phyloP scores from a whole-genome alignment of 768 basidiomycete genomes.

The Crucibulum laeve region DNA sequence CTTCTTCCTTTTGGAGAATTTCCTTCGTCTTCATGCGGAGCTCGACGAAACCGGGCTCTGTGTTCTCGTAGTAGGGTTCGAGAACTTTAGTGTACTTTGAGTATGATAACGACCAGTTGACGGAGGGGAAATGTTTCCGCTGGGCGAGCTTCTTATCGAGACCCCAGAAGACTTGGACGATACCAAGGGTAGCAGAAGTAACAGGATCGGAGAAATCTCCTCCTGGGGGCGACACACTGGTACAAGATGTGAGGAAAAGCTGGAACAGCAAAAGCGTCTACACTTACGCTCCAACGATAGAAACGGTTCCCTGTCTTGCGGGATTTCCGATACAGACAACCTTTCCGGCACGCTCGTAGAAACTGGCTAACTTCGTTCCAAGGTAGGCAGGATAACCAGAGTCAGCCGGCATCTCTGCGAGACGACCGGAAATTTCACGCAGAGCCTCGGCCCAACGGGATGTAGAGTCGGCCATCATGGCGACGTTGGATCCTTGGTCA shows the following conservation, averaged over 20 bases:
- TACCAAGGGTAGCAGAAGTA: slow-evolving; percentile 94
- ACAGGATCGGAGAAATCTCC: slow-evolving; percentile 99
- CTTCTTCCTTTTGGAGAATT: slow-evolving; percentile 97
- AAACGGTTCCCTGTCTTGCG: slow-evolving; percentile 84
- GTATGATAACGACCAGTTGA: slow-evolving; percentile 99
- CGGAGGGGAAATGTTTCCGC: slow-evolving; percentile 99
- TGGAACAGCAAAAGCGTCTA: background rate
- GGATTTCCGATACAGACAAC: slow-evolving; percentile 91
- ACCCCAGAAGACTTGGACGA: slow-evolving; percentile 99
- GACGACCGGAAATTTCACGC: slow-evolving; percentile 97
- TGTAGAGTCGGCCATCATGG: slow-evolving; percentile 99
- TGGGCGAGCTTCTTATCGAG: slow-evolving; percentile 99
- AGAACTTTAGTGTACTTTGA: slow-evolving; percentile 97
- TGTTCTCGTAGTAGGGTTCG: slow-evolving; percentile 87
- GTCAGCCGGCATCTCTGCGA: slow-evolving; percentile 99
- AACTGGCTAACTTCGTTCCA: slow-evolving; percentile 90
- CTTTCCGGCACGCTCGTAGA: slow-evolving; percentile 98
- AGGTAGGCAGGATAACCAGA: slow-evolving; percentile 99
- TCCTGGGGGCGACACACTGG: slow-evolving; percentile 94
- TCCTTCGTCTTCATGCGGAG: slow-evolving; percentile 91
- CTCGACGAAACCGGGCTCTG: slow-evolving; percentile 93
- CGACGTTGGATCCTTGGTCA: slow-evolving; percentile 95
- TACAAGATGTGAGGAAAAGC: slow-evolving; percentile 7
- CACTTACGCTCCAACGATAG: slow-evolving; percentile 97
- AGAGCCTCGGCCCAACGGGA: slow-evolving; percentile 99